Conservation (phyloP, 345 rosid species). For the Salix viminalis region DNA sequence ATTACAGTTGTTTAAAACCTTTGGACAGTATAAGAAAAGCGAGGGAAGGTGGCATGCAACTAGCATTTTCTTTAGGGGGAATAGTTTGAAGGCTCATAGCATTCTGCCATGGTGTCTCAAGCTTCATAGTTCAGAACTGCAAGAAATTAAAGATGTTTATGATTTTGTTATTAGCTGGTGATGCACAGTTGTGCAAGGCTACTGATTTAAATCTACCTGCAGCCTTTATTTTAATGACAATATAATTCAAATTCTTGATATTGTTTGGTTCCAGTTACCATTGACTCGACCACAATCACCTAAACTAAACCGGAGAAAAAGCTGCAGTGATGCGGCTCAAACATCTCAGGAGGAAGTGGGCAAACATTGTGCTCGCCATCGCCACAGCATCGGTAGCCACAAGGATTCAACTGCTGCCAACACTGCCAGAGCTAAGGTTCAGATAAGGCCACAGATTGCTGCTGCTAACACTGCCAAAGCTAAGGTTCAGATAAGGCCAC, state of each 20-base stretch:
- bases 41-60: background rate
- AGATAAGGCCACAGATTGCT: constrained; percentile 21
- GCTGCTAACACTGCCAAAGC: constrained; percentile 21
- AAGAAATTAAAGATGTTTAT: background rate
- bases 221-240: background rate
- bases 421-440: constrained; percentile 30
- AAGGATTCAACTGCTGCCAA: constrained; percentile 24
- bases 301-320: constrained; percentile 60
- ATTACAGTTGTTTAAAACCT: background rate
- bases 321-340: constrained; percentile 64
- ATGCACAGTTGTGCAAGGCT: background rate
- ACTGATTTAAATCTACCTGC: background rate
- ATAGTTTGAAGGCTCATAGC: background rate
- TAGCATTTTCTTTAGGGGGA: background rate
- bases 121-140: background rate
- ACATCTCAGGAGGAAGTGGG: constrained; percentile 45
- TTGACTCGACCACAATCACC: constrained; percentile 68
- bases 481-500: constrained; percentile 26
- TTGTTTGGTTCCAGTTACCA: constrained; percentile 55
- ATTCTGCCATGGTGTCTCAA: background rate
- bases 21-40: background rate
- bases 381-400: constrained; percentile 58
- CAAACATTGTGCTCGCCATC: constrained; percentile 53
- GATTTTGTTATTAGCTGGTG: background rate
- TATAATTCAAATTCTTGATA: constrained; percentile 7